Evolutionary conservation across 352 stramenopile genomes (phyloP).

Genomic region (Blastocystis sp.): DNA sequence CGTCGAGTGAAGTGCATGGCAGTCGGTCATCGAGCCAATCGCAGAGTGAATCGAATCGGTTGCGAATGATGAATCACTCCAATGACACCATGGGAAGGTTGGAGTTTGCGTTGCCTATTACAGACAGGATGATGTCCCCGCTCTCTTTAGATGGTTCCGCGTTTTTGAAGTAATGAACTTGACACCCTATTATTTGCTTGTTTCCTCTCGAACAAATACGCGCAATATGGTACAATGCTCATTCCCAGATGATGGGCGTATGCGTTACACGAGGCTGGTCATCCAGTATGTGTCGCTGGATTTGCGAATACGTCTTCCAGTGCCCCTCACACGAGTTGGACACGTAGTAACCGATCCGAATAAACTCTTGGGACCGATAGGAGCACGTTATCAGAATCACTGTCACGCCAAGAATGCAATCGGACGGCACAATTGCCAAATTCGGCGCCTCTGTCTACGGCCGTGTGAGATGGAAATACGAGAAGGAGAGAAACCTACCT

Average conservation of each 20-base stretch:
- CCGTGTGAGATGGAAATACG: background rate
- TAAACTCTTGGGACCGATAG: constrained; percentile 95
- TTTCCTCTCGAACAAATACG: background rate
- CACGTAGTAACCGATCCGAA: constrained; percentile 96
- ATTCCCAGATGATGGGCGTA: constrained; percentile 93
- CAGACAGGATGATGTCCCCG: background rate
- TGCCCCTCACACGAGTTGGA: constrained; percentile 90
- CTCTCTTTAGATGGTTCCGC: background rate
- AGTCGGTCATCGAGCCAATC: background rate
- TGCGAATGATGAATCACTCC: background rate
- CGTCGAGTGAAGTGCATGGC: background rate
- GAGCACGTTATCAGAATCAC: constrained; percentile 96
- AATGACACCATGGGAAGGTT: background rate
- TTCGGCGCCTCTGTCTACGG: constrained; percentile 90
- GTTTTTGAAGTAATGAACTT: background rate
- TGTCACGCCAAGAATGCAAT: constrained; percentile 95
- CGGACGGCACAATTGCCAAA: constrained; percentile 86
- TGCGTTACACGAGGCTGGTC: constrained; percentile 93
- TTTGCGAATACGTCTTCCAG: constrained; percentile 41
- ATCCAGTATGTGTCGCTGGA: constrained; percentile 89
- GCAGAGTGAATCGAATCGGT: background rate
- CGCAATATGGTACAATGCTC: constrained; percentile 76
- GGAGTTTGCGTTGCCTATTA: background rate
- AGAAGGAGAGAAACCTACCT: constrained; percentile 75
- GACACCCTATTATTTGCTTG: background rate